These are phyloP conservation scores for Jackrogersella minutella DNA, from an alignment of 495 filamentous ascomycete species.

Conservation along the genomic window DNA sequence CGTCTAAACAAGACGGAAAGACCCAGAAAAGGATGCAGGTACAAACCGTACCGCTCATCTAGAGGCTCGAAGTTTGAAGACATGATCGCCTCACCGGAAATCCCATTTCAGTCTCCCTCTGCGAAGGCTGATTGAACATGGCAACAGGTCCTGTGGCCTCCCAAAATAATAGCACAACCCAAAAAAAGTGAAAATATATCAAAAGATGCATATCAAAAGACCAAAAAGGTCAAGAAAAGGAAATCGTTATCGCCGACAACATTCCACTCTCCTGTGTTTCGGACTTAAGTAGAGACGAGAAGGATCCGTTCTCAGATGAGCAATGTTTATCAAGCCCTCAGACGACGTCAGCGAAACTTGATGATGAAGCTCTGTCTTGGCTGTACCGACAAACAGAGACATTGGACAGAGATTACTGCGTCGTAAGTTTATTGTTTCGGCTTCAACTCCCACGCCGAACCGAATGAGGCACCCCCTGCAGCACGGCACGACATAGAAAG, in stretches of 20 bases:
- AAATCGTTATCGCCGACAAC: conserved; percentile 11
- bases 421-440: neutral
- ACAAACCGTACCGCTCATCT: neutral
- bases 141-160: neutral
- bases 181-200: neutral
- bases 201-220: neutral
- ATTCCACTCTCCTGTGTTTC: neutral
- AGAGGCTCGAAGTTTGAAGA: neutral
- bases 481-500: neutral
- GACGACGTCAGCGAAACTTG: conserved; percentile 6
- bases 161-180: neutral
- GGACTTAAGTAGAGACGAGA: conserved; percentile 14
- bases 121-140: neutral
- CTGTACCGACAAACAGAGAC: conserved; percentile 5
- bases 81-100: neutral
- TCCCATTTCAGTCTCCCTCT: neutral
- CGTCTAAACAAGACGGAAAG: neutral
- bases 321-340: neutral
- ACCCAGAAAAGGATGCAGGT: neutral
- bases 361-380: neutral
- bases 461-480: neutral
- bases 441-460: neutral
- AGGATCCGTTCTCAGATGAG: conserved; percentile 1
- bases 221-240: neutral
- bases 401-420: neutral